Conservation (phyloP, 441 rosid genomes). For the Hura crepitans region DNA sequence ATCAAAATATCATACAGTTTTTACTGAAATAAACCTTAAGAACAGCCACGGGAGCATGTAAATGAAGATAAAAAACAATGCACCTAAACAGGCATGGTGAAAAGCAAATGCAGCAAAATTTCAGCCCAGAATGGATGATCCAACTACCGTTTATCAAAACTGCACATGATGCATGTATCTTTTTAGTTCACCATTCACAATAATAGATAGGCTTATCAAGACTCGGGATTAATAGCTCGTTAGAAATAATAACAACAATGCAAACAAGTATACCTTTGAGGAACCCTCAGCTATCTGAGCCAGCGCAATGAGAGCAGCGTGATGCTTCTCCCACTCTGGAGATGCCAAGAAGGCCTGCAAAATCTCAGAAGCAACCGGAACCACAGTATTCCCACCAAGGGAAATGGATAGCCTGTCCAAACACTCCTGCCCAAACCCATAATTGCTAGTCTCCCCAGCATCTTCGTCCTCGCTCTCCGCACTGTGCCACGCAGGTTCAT, state of each 20-base stretch:
- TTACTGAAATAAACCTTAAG: neutral
- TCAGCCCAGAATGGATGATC: constrained; percentile 27
- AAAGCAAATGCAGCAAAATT: no score
- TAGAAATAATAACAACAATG: constrained; percentile 12
- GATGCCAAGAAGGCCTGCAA: constrained; percentile 77
- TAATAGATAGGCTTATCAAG: constrained; percentile 28
- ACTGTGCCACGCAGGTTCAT: constrained; percentile 84
- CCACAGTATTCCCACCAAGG: constrained; percentile 88
- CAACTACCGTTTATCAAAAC: neutral
- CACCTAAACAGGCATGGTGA: neutral
- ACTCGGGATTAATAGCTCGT: constrained; percentile 23
- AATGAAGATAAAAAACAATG: neutral
- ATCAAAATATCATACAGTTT: neutral
- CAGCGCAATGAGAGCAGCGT: constrained; percentile 88
- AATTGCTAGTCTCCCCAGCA: constrained; percentile 89
- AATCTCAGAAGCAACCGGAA: constrained; percentile 91
- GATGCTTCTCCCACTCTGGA: constrained; percentile 97
- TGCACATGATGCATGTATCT: constrained; percentile 36
- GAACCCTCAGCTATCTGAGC: constrained; percentile 99
- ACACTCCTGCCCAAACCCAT: constrained; percentile 93
- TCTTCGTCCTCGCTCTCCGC: constrained; percentile 93
- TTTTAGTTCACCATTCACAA: constrained; percentile 15
- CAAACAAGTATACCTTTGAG: constrained; percentile 53
- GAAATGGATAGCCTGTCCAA: constrained; percentile 88
- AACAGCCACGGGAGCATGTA: neutral